Evolutionary conservation across 805 yeast genomes (phyloP).

Genomic region (Peterozyma xylosa): DNA sequence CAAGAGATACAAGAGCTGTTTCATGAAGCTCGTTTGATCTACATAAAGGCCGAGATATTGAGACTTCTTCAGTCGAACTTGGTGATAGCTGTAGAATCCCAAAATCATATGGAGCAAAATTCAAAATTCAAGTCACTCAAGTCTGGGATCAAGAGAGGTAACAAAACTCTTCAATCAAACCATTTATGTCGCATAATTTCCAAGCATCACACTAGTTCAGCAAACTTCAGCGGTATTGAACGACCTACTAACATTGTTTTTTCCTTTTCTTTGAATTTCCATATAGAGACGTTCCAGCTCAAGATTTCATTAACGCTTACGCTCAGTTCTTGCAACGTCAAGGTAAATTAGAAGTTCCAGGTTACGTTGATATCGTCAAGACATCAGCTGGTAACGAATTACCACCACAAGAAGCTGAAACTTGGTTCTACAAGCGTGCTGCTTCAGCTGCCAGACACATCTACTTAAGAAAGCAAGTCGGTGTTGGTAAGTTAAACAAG

Average conservation of each 20-base stretch:
- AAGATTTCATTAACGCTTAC: slow-evolving; percentile 98
- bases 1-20: too few relatives aligned
- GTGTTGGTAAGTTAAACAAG: slow-evolving; percentile 99
- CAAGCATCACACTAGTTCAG: too few relatives aligned
- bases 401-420: slow-evolving; percentile 99
- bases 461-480: slow-evolving; percentile 98
- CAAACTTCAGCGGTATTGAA: too few relatives aligned
- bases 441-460: slow-evolving; percentile 99
- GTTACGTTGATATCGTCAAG: slow-evolving; percentile 99
- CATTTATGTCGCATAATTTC: too few relatives aligned
- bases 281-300: slow-evolving; percentile 99
- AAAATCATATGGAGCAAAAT: too few relatives aligned
- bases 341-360: slow-evolving; percentile 99
- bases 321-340: slow-evolving; percentile 99
- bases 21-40: too few relatives aligned
- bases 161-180: too few relatives aligned
- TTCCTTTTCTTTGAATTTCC: slow-evolving; percentile 24
- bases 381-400: slow-evolving; percentile 98
- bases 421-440: slow-evolving; percentile 99
- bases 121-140: too few relatives aligned
- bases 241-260: neutral
- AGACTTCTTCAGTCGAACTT: too few relatives aligned
- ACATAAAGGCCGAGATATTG: too few relatives aligned
- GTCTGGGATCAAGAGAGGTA: too few relatives aligned
- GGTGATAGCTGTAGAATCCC: too few relatives aligned